These are phyloP conservation scores for Pythium brassicae DNA, from an alignment of 352 stramenopile species.

Conservation along the genomic window DNA sequence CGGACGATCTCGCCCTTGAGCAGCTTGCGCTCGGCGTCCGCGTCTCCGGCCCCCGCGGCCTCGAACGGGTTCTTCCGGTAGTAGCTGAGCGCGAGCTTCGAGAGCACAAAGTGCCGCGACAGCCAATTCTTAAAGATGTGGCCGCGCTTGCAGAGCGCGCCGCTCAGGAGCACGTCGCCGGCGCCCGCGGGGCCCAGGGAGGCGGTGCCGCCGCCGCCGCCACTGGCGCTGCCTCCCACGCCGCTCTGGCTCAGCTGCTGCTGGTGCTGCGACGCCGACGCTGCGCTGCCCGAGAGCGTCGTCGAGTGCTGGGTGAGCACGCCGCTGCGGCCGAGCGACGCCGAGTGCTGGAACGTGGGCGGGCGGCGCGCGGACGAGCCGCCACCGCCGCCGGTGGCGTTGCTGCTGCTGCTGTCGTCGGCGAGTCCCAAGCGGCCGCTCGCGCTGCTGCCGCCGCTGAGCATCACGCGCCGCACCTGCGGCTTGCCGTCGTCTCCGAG, in stretches of 20 bases:
- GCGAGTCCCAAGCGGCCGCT: neutral
- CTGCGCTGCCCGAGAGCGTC: neutral
- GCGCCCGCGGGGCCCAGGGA: too few species aligned
- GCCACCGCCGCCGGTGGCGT: too few species aligned
- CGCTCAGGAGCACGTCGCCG: constrained; percentile 50
- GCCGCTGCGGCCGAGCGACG: neutral
- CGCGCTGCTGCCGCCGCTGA: neutral
- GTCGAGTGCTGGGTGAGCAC: neutral
- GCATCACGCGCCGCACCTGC: constrained; percentile 8
- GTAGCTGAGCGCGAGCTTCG: constrained; percentile 48
- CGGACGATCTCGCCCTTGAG: constrained; percentile 61
- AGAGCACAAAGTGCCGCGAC: constrained; percentile 65
- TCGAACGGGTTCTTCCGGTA: constrained; percentile 67
- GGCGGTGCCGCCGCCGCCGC: too few species aligned
- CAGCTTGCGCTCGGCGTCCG: constrained; percentile 48
- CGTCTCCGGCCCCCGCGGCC: constrained; percentile 27
- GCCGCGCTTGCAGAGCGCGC: constrained; percentile 57
- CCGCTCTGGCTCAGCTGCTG: neutral
- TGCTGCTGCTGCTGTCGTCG: constrained; percentile 1
- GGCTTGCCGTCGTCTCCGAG: constrained; percentile 14
- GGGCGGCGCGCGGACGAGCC: neutral
- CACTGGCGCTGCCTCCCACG: neutral
- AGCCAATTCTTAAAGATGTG: constrained; percentile 80
- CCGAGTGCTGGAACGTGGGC: constrained; percentile 1
- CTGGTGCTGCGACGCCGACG: too few species aligned